These are phyloP conservation scores for Pleurostoma richardsiae DNA, from an alignment of 2,329 filamentous ascomycete genomes.

Conservation along the genomic window DNA sequence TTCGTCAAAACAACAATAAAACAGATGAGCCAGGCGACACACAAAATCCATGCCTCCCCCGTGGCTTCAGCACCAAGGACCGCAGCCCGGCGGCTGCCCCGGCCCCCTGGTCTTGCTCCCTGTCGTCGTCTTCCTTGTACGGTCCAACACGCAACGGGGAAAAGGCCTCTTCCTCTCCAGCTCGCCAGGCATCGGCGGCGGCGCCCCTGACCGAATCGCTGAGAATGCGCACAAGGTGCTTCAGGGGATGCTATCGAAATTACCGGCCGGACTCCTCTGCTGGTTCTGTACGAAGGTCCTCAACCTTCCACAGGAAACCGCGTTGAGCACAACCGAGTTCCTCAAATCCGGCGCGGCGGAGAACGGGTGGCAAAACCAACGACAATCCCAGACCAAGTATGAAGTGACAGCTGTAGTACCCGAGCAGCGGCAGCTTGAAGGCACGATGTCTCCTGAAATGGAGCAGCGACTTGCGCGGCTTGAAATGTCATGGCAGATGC, in stretches of 20 bases:
- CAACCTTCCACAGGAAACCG: slow-evolving; percentile 3
- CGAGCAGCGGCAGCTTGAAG: not conserved
- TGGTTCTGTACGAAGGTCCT: slow-evolving; percentile 8
- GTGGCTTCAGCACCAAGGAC: slow-evolving; percentile 2
- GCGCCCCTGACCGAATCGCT: slow-evolving; percentile 4
- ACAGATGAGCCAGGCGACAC: not conserved
- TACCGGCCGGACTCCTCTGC: slow-evolving; percentile 5
- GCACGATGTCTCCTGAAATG: not conserved
- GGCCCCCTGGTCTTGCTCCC: slow-evolving; percentile 7
- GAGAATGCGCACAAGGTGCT: slow-evolving; percentile 6
- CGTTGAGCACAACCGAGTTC: slow-evolving; percentile 6
- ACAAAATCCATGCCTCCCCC: slow-evolving; percentile 1
- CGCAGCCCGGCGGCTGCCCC: slow-evolving; percentile 2
- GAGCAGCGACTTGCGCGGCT: slow-evolving; percentile 8
- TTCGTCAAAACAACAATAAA: not conserved
- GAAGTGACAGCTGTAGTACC: not conserved
- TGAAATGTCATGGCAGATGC: slow-evolving; percentile 5
- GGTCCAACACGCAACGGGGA: slow-evolving; percentile 2
- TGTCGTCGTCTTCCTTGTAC: slow-evolving; percentile 6
- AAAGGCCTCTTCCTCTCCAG: slow-evolving; percentile 1
- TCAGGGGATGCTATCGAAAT: slow-evolving; percentile 6
- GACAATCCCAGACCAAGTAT: too few relatives aligned
- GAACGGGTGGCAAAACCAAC: not conserved
- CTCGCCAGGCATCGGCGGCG: not conserved
- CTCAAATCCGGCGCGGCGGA: slow-evolving; percentile 6